Conservation (phyloP, 169 alveolate species). For the Miamiensis avidus region DNA sequence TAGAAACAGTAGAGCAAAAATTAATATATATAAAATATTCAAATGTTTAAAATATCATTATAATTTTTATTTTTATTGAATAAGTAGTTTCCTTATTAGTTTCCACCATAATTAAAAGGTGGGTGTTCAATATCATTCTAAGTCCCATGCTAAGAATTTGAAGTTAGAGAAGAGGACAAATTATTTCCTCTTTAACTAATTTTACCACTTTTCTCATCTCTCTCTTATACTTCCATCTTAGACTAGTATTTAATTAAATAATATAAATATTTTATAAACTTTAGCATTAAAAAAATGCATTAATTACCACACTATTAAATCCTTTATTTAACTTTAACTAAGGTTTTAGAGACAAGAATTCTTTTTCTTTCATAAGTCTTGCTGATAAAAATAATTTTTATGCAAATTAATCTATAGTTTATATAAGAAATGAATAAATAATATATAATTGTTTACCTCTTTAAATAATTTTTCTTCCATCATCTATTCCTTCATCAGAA, state of each 20-base stretch:
- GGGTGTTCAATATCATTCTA: too few relatives aligned
- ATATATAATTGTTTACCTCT: slow-evolving; percentile 1
- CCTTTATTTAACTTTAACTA: background rate
- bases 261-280: too few relatives aligned
- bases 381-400: background rate
- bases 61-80: too few relatives aligned
- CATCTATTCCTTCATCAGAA: slow-evolving; percentile 1
- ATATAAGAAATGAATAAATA: background rate
- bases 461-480: slow-evolving; percentile 1
- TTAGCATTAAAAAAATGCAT: background rate
- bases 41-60: background rate
- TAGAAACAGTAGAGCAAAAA: too few relatives aligned
- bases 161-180: background rate
- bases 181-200: background rate
- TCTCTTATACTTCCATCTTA: background rate
- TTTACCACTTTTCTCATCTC: background rate
- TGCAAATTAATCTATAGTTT: background rate
- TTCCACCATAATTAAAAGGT: background rate
- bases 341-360: background rate
- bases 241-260: background rate
- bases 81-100: background rate
- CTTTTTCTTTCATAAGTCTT: background rate
- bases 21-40: too few relatives aligned
- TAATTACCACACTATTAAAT: background rate
- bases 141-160: background rate